A percentile compares a stretch with the other conserved stretches of the same genome.
These are phyloP conservation scores for Cymbopogon citratus DNA, from an alignment of 176 grass and related monocot genomes.

Conservation along the genomic window DNA sequence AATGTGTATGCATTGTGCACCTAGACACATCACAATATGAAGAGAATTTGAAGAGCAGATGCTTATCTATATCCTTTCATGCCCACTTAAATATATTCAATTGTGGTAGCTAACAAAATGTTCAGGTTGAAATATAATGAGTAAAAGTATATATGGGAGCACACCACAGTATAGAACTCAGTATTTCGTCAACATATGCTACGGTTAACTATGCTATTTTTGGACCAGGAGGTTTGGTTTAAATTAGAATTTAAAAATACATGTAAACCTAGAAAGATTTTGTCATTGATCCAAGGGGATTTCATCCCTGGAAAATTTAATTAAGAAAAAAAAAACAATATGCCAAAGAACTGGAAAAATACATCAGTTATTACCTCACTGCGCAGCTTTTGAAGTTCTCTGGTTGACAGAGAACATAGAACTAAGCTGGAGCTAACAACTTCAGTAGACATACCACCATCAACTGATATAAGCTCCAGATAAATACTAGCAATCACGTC, in stretches of 20 bases:
- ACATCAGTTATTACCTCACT: slow-evolving; percentile 96
- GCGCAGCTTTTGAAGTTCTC: slow-evolving; percentile 77
- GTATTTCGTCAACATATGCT: background rate
- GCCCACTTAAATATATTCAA: slow-evolving; percentile 18
- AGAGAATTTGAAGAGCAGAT: background rate
- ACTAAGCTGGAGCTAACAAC: slow-evolving; percentile 57
- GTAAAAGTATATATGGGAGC: background rate
- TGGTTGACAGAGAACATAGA: slow-evolving; percentile 78
- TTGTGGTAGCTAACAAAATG: background rate
- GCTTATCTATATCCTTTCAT: background rate
- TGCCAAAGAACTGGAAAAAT: background rate
- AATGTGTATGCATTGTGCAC: background rate
- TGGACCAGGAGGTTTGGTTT: background rate
- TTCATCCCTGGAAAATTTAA: background rate
- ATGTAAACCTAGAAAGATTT: background rate
- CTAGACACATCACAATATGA: background rate
- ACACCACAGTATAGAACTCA: background rate
- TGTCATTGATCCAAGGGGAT: background rate
- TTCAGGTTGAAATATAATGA: background rate
- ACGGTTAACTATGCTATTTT: background rate
- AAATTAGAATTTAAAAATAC: background rate
- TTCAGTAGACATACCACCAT: slow-evolving; percentile 61
- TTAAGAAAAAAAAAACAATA: background rate
- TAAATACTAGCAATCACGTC: slow-evolving; percentile 82
- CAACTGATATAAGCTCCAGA: slow-evolving; percentile 86